These are phyloP conservation scores for Microsporum audouinii DNA, from an alignment of 2,329 filamentous ascomycete genomes.

Conservation along the genomic window DNA sequence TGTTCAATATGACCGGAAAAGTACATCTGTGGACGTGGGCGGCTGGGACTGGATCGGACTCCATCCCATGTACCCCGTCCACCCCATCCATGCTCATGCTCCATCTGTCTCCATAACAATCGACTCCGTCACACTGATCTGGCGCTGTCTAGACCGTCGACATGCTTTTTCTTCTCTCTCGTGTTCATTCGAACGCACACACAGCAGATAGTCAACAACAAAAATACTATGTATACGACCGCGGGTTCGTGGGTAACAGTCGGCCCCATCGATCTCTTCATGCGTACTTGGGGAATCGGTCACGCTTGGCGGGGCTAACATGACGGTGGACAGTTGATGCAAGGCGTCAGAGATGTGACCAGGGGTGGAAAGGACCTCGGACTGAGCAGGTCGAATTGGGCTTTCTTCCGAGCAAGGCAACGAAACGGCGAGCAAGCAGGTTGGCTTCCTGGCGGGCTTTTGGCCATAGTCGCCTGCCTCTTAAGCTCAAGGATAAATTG, in stretches of 20 bases:
- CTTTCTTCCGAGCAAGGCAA: not conserved
- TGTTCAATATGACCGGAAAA: not conserved
- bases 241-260: not conserved
- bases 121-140: not conserved
- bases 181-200: not conserved
- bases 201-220: not conserved
- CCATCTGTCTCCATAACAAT: not conserved
- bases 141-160: not conserved
- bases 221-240: no score
- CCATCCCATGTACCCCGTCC: constrained; percentile 2
- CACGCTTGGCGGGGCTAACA: not conserved
- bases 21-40: not conserved
- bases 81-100: not conserved
- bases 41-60: constrained; percentile 2
- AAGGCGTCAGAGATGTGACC: not conserved
- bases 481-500: not conserved
- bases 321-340: not conserved
- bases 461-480: not conserved
- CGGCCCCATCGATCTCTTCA: not conserved
- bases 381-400: not conserved
- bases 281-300: not conserved
- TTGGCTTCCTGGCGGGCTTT: not conserved
- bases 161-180: not conserved
- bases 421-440: not conserved
- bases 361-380: not conserved